Percentiles rank a stretch among this genome's conserved stretches.
Evolutionary conservation across 2,329 filamentous ascomycete genomes (phyloP).

Genomic region (Botryotinia convoluta): DNA sequence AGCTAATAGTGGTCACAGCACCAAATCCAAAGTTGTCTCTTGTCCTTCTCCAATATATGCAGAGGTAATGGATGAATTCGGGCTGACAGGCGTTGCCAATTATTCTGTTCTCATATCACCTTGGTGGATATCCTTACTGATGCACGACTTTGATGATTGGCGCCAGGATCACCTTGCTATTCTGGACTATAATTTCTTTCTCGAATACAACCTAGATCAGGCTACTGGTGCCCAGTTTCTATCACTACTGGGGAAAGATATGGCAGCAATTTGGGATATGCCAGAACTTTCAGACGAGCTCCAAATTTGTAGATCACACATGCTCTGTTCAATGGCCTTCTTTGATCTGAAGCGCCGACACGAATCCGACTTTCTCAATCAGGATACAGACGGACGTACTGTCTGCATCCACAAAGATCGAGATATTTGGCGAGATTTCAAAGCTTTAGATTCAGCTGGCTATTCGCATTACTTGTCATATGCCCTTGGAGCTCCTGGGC

Average conservation of each 20-base stretch:
- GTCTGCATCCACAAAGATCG: background rate
- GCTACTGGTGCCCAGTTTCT: background rate
- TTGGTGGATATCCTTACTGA: background rate
- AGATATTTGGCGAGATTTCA: background rate
- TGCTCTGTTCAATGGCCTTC: conserved; percentile 6
- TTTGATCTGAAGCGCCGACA: conserved; percentile 1
- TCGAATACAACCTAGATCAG: conserved; percentile 1
- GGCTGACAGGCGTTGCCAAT: background rate
- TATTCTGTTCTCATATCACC: background rate
- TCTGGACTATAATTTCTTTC: background rate
- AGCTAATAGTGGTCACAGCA: background rate
- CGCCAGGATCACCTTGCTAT: background rate
- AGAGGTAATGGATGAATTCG: background rate
- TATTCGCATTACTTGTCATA: background rate
- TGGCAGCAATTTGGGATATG: background rate
- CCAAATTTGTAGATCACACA: background rate
- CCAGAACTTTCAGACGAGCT: background rate
- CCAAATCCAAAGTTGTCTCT: background rate
- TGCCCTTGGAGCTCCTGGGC: background rate
- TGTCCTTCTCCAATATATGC: background rate
- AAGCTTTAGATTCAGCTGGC: background rate
- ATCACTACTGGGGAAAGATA: background rate
- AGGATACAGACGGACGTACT: background rate
- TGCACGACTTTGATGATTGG: conserved; percentile 4
- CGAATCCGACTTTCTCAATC: background rate